Evolutionary conservation across 2,329 filamentous ascomycete genomes (phyloP).

Genomic region (Colletotrichum agaves): DNA sequence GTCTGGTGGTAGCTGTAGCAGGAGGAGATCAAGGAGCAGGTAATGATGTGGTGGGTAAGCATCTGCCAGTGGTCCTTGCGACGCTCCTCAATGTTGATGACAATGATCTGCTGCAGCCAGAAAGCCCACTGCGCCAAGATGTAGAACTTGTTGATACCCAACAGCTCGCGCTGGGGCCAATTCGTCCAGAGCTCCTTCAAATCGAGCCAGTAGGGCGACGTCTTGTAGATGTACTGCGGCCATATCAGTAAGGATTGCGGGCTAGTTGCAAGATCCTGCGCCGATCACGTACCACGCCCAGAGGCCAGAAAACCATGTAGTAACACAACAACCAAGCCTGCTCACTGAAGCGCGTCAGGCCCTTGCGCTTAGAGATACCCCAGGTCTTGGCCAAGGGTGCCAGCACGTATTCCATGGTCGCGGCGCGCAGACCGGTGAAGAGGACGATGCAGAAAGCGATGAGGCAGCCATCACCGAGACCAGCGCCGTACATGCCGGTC

Average conservation of each 20-base stretch:
- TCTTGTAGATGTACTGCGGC: slow-evolving; percentile 79
- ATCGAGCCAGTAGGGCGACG: slow-evolving; percentile 82
- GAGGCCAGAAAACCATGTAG: slow-evolving; percentile 81
- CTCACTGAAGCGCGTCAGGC: slow-evolving; percentile 86
- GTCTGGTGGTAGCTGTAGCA: slow-evolving; percentile 91
- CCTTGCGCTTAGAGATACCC: slow-evolving; percentile 82
- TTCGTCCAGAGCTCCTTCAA: slow-evolving; percentile 82
- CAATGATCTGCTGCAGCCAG: slow-evolving; percentile 93
- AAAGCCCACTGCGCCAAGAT: slow-evolving; percentile 91
- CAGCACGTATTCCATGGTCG: slow-evolving; percentile 87
- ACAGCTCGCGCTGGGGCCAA: slow-evolving; percentile 84
- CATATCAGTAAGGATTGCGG: slow-evolving; percentile 11
- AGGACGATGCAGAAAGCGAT: slow-evolving; percentile 82
- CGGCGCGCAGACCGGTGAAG: slow-evolving; percentile 87
- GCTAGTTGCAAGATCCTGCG: background rate
- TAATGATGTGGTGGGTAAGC: slow-evolving; percentile 94
- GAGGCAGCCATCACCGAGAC: slow-evolving; percentile 82
- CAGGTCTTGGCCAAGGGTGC: slow-evolving; percentile 77
- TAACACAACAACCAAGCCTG: slow-evolving; percentile 93
- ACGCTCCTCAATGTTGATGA: slow-evolving; percentile 93
- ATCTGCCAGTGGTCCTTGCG: slow-evolving; percentile 97
- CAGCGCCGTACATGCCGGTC: slow-evolving; percentile 77
- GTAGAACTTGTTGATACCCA: slow-evolving; percentile 84
- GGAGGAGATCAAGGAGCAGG: slow-evolving; percentile 79
- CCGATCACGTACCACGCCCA: slow-evolving; percentile 78